A percentile compares a stretch with the other conserved stretches of the same genome.
Evolutionary conservation across 345 rosid species (phyloP).

Genomic region (Lepidium didymum): DNA sequence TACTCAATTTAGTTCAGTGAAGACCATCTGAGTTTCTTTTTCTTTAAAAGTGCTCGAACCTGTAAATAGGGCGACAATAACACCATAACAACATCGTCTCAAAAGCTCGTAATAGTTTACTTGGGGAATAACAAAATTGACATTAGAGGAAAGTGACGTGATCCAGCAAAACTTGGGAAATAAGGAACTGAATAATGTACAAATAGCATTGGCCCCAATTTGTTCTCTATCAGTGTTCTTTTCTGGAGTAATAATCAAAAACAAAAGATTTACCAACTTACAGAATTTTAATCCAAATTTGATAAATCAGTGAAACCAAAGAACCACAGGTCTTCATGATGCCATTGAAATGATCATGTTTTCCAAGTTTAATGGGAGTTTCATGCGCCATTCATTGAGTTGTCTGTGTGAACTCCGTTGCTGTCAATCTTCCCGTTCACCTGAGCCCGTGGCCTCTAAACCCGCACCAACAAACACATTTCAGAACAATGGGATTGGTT

Average conservation of each 20-base stretch:
- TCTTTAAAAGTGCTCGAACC: background rate
- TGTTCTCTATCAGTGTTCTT: background rate
- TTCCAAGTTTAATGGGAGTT: background rate
- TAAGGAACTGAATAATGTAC: slow-evolving; percentile 23
- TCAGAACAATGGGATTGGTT: background rate
- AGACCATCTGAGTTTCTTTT: too few species aligned
- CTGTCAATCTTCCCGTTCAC: slow-evolving; percentile 77
- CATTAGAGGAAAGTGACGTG: background rate
- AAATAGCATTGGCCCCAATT: background rate
- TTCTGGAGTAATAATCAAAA: slow-evolving; percentile 12
- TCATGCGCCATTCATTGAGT: slow-evolving; percentile 68
- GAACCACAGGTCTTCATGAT: slow-evolving; percentile 5
- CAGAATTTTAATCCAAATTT: slow-evolving; percentile 6
- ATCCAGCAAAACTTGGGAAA: slow-evolving; percentile 14
- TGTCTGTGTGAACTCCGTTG: slow-evolving; percentile 52
- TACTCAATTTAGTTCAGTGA: too few species aligned
- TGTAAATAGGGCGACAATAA: background rate
- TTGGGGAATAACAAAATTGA: background rate
- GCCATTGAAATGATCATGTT: background rate
- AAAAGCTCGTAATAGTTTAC: background rate
- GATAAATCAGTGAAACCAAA: background rate
- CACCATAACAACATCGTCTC: background rate
- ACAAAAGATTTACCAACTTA: slow-evolving; percentile 14
- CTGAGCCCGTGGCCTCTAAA: slow-evolving; percentile 74
- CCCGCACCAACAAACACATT: background rate